Percentiles rank a stretch among this genome's conserved stretches.
phyloP scores from a whole-genome alignment of 1,284 basidiomycete species.

The Golubevia sp. region DNA sequence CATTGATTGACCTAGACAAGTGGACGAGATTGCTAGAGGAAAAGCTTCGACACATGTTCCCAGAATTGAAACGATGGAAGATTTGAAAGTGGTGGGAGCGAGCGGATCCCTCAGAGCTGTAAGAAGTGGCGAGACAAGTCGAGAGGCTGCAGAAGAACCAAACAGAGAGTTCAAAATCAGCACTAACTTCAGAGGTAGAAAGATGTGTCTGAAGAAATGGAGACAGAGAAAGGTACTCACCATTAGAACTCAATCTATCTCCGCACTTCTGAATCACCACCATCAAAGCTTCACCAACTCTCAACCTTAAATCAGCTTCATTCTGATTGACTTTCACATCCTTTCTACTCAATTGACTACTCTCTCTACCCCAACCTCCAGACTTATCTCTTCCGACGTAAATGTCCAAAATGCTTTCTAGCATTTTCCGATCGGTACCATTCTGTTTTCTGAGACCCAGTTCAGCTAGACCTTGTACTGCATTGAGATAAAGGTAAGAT shows the following conservation, averaged over 20 bases:
- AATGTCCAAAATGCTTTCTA: constrained; percentile 28
- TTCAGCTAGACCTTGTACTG: constrained; percentile 82
- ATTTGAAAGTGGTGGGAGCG: constrained; percentile 39
- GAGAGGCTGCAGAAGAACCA: constrained; percentile 3
- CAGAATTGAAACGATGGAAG: constrained; percentile 46
- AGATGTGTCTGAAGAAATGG: too few relatives aligned
- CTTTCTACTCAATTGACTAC: too few relatives aligned
- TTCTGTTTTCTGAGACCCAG: constrained; percentile 21
- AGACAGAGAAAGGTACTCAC: constrained; percentile 66
- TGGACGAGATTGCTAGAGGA: constrained; percentile 28
- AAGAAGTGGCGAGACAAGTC: constrained; percentile 37
- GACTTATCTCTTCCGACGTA: constrained; percentile 36
- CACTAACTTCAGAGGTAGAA: too few relatives aligned
- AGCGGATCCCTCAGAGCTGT: constrained; percentile 29
- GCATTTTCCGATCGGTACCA: constrained; percentile 13
- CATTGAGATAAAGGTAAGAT: constrained; percentile 91
- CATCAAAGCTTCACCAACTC: constrained; percentile 84
- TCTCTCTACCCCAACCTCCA: not conserved
- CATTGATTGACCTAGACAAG: constrained; percentile 21
- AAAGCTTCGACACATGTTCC: constrained; percentile 52
- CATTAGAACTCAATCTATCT: constrained; percentile 71
- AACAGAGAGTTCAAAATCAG: not conserved
- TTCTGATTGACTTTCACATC: constrained; percentile 52
- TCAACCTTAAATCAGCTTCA: constrained; percentile 77
- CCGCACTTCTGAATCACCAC: constrained; percentile 78